Evolutionary conservation across 108 stramenopile species (phyloP), one percentile per base, ranked within the genome.

Genomic region (Conticribra guillardii): DNA sequence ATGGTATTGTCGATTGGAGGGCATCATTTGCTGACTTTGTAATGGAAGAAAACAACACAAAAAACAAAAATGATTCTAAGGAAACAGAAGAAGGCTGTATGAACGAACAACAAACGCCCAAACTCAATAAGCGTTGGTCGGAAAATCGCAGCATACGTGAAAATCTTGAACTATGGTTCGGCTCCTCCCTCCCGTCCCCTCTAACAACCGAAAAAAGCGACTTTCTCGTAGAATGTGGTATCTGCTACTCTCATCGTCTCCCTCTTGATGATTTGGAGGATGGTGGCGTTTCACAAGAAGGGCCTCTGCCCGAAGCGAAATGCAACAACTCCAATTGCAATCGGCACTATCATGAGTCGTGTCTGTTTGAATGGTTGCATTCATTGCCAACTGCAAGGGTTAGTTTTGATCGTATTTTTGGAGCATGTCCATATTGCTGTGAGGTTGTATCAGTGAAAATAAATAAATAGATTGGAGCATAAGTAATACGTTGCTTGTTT

Each of bases 341-440:
- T 27, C 74, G 84, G 29, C 70, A 74, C 28, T 89, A 85, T 60
- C 88, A 89, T 54, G 77, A 85, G 21, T 54, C 45, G 8, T 89
- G 88, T 51, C 76, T 89, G 41, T 80, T 82, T 50, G 84, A 80
- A 59, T 89, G 88, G 88, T 72, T 89, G 17, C 83, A 87, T 59
- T 86, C 85, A 9, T 60, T 89, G 45, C 88, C 88, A 32, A 82
- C 84, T 22, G 81, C 83, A 50, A 84, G 85, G 28, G 76, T 80
- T 37, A 84, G 83, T 17, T 89, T 89, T 69, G 88, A 87, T 59
- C 59, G 77, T 5, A 76, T 86, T 7, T 85, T 89, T 73, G 88
- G 88, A 31, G 82, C 67, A 34, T 89, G 88, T 69, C 82, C 85
- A 0, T 89, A 89, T 66, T 89, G 88, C 65, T 76, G 67, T 48